Percentiles rank a stretch among this genome's conserved stretches.
phyloP scores from a whole-genome alignment of 176 grass and related monocot species.

The Avena sativa region DNA sequence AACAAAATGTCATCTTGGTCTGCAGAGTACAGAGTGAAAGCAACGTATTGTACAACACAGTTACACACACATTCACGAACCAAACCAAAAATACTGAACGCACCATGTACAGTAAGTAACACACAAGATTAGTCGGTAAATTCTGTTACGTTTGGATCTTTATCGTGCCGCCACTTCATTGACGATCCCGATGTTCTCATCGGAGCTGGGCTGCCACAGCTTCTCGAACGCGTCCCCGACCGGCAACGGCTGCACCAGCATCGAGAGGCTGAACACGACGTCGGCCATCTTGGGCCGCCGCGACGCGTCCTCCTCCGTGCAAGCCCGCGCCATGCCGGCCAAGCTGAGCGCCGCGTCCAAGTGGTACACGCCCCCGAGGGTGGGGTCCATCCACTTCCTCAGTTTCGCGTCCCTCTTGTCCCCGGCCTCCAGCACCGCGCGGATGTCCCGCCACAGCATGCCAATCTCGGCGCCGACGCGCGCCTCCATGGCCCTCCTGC shows the following conservation, averaged over 20 bases:
- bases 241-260: slow-evolving; percentile 46
- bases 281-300: slow-evolving; percentile 64
- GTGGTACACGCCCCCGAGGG: slow-evolving; percentile 46
- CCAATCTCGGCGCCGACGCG: slow-evolving; percentile 48
- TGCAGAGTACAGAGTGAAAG: background rate
- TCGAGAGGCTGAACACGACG: slow-evolving; percentile 62
- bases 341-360: slow-evolving; percentile 53
- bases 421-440: slow-evolving; percentile 50
- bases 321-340: slow-evolving; percentile 63
- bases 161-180: slow-evolving; percentile 48
- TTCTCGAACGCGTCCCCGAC: slow-evolving; percentile 52
- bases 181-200: slow-evolving; percentile 53
- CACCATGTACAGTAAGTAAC: background rate
- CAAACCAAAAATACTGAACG: background rate
- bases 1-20: background rate
- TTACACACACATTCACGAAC: background rate
- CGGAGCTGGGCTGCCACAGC: slow-evolving; percentile 50
- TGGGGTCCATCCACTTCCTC: slow-evolving; percentile 66
- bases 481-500: slow-evolving; percentile 50
- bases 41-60: slow-evolving; percentile 3
- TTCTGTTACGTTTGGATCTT: background rate
- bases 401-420: slow-evolving; percentile 53
- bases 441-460: slow-evolving; percentile 61
- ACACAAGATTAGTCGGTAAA: background rate
- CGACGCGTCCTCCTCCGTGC: slow-evolving; percentile 59